Evolutionary conservation across 345 rosid genomes (phyloP).

Genomic region (Zanthoxylum bungeanum): DNA sequence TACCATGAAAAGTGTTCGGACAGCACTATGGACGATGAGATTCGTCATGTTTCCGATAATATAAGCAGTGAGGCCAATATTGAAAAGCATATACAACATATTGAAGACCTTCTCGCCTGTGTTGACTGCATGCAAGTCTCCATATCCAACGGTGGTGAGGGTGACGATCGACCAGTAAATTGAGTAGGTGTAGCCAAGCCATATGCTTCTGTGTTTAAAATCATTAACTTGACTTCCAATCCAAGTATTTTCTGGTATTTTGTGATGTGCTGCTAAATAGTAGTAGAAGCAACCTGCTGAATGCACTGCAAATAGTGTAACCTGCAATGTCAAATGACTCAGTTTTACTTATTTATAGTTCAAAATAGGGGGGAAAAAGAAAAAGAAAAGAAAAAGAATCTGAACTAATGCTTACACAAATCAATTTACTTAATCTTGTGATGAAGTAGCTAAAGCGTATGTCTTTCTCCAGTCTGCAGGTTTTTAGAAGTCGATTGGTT

Average conservation of each 20-base stretch:
- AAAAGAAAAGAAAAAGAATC: not conserved
- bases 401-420: conserved; percentile 46
- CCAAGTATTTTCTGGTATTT: conserved; percentile 50
- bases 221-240: conserved; percentile 50
- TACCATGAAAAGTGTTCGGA: conserved; percentile 73
- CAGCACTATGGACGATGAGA: conserved; percentile 75
- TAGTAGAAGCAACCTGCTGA: conserved; percentile 79
- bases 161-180: conserved; percentile 94
- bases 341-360: too few relatives aligned
- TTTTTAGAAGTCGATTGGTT: too few relatives aligned
- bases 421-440: conserved; percentile 57
- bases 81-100: conserved; percentile 81
- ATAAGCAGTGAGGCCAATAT: conserved; percentile 84
- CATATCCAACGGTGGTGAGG: conserved; percentile 88
- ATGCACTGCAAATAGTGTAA: conserved; percentile 75
- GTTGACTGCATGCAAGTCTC: conserved; percentile 78
- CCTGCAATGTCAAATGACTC: conserved; percentile 63
- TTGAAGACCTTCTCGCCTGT: conserved; percentile 69
- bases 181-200: conserved; percentile 90
- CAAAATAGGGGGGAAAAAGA: not conserved
- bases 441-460: conserved; percentile 64
- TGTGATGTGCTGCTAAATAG: conserved; percentile 67
- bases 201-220: conserved; percentile 65
- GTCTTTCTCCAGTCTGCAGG: conserved; percentile 82
- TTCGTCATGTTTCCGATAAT: conserved; percentile 93